Evolutionary conservation across 2,329 filamentous ascomycete genomes (phyloP).

Genomic region (Corynespora cassiicola): DNA sequence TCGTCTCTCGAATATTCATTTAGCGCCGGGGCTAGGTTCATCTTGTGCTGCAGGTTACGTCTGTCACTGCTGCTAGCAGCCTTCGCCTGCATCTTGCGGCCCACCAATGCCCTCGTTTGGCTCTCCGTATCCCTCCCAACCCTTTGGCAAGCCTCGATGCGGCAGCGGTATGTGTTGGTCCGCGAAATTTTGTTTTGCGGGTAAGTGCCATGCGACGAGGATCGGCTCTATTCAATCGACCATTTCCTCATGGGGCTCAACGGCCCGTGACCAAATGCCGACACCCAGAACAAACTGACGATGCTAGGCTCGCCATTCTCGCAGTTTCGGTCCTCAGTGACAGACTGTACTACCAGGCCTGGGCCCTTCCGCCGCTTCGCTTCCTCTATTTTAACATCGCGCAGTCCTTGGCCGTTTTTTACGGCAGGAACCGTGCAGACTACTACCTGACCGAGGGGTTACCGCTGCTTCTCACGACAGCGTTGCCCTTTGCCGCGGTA

Average conservation of each 20-base stretch:
- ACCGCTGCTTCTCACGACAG: conserved; percentile 83
- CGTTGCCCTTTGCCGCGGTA: conserved; percentile 75
- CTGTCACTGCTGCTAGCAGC: conserved; percentile 77
- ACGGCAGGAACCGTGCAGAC: conserved; percentile 87
- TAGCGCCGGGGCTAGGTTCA: conserved; percentile 29
- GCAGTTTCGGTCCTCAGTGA: conserved; percentile 72
- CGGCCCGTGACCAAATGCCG: too few species aligned
- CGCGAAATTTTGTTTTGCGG: conserved; percentile 70
- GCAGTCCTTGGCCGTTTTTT: conserved; percentile 88
- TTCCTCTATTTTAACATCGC: conserved; percentile 92
- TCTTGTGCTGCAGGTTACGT: conserved; percentile 38
- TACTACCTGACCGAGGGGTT: conserved; percentile 93
- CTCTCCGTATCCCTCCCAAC: conserved; percentile 66
- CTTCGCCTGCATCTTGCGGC: conserved; percentile 82
- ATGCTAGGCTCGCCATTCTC: conserved; percentile 62
- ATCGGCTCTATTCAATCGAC: too few species aligned
- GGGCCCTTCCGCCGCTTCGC: conserved; percentile 86
- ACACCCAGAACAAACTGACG: too few species aligned
- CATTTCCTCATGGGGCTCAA: too few species aligned
- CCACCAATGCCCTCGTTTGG: conserved; percentile 92
- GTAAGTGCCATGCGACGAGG: conserved; percentile 43
- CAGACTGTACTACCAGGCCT: conserved; percentile 78
- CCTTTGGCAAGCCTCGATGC: conserved; percentile 52
- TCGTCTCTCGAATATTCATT: conserved; percentile 7
- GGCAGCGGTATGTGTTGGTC: conserved; percentile 59